Evolutionary conservation across 306 rosid genomes (phyloP), one percentile per base, ranked within the genome.

Genomic region (Betula pendula): DNA sequence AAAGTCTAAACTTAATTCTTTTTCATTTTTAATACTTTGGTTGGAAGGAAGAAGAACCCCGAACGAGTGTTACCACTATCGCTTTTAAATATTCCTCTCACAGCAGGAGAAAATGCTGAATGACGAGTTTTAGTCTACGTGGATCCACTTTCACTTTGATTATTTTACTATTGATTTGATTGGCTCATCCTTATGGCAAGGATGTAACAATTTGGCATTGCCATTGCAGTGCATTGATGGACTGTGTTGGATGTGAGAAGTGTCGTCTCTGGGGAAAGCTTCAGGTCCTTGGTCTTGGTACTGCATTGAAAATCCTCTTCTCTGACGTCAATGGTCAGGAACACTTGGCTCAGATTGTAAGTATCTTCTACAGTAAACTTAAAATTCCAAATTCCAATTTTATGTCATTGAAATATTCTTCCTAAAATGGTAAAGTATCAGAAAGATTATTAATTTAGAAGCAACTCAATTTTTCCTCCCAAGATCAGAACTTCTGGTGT

Each of bases 231-330:
- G 89, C 97, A 52, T 70, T 92, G 86, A 95, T 95, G 99, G 99
- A 95, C 77, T 95, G 99, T 78, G 88, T 95, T n/a, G 97, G 99
- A 76, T 95, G 99, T n/a, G 99, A 95, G 90, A 95, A 95, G 83
- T 95, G 99, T 80, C 88, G 97, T 27, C 85, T 95, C 47, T 95
- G 99, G 99, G 99, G 99, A 71, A 95, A 95, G 87, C 99, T 95
- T 85, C 99, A 95, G 90, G 97, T 95, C 85, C 97, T 85, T 76
- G 99, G 99, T 67, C 96, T 95, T 13, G 97, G 99, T 63, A 95
- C 99, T n/a, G 99, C 99, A 63, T 84, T 95, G 66, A 84, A 92
- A 73, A 91, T 95, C 82, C 99, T 95, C 84, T 95, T 95, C 79
- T 81, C 97, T 49, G n/a, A n/a, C n/a, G 93, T 80, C 69, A 81